Percentiles rank a stretch among this genome's conserved stretches.
Conservation (phyloP, 352 stramenopile species). For the Phytophthora syringae region DNA sequence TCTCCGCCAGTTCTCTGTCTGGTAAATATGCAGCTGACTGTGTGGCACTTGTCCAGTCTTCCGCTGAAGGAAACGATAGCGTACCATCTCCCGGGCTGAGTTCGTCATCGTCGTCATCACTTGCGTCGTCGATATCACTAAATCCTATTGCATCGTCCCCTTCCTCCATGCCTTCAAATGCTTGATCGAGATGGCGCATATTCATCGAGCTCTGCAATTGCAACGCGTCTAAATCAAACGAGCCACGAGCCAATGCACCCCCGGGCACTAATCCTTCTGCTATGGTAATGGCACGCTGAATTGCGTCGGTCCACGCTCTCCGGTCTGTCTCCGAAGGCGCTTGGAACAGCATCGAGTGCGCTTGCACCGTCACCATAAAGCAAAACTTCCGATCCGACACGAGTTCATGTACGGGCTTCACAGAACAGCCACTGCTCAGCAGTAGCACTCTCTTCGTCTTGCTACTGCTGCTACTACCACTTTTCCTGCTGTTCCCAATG, state of each 20-base stretch:
- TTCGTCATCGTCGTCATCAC: conserved; percentile 26
- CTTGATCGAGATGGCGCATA: conserved; percentile 47
- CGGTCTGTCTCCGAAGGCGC: conserved; percentile 54
- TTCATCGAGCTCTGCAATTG: conserved; percentile 61
- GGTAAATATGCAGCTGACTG: conserved; percentile 42
- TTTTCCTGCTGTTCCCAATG: conserved; percentile 19
- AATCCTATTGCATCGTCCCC: conserved; percentile 16
- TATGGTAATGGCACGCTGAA: conserved; percentile 77
- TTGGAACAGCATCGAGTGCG: conserved; percentile 75
- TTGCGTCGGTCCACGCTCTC: conserved; percentile 60
- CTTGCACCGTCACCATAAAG: conserved; percentile 68
- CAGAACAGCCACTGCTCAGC: conserved; percentile 50
- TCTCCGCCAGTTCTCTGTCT: conserved; percentile 53
- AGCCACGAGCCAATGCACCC: conserved; percentile 31
- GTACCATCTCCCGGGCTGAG: conserved; percentile 16
- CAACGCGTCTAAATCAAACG: conserved; percentile 60
- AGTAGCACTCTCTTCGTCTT: conserved; percentile 52
- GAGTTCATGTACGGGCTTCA: conserved; percentile 73
- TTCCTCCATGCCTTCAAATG: conserved; percentile 43
- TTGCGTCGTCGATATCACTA: conserved; percentile 5
- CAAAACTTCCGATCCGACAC: conserved; percentile 67
- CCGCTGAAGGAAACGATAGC: conserved; percentile 11
- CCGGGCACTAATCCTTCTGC: conserved; percentile 63
- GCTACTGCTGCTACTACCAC: conserved; percentile 14
- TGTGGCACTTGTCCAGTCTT: conserved; percentile 29